Percentiles rank a stretch among this genome's conserved stretches.
Evolutionary conservation across 2,329 filamentous ascomycete species (phyloP).

Genomic region (Aspergillus texensis): DNA sequence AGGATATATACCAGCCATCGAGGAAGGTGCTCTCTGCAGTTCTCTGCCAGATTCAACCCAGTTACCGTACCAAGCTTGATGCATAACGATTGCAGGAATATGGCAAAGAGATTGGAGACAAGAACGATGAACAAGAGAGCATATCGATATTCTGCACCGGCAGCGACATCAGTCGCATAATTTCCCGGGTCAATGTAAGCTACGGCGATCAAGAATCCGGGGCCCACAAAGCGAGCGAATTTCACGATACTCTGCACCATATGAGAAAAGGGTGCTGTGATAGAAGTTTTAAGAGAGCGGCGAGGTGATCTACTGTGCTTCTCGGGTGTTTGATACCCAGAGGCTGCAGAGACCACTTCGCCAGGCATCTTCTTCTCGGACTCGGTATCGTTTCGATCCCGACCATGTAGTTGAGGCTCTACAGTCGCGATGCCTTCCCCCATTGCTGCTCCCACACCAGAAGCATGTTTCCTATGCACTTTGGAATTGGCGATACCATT

Average conservation of each 20-base stretch:
- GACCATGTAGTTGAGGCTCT: constrained; percentile 23
- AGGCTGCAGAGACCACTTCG: constrained; percentile 33
- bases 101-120: constrained; percentile 52
- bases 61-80: constrained; percentile 70
- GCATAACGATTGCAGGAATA: constrained; percentile 51
- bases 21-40: constrained; percentile 67
- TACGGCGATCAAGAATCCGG: constrained; percentile 52
- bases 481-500: constrained; percentile 63
- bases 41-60: constrained; percentile 67
- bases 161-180: constrained; percentile 53
- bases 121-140: constrained; percentile 51
- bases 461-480: constrained; percentile 47
- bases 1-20: constrained; percentile 65
- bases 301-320: constrained; percentile 36
- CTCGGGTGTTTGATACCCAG: constrained; percentile 32
- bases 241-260: constrained; percentile 39
- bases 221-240: constrained; percentile 49
- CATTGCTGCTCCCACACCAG: constrained; percentile 24
- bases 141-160: constrained; percentile 49
- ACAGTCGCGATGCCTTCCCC: constrained; percentile 28
- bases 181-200: constrained; percentile 56
- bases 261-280: constrained; percentile 19
- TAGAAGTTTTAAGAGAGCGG: constrained; percentile 26
- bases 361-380: constrained; percentile 28
- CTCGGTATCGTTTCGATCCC: constrained; percentile 25